Conservation (phyloP, 257 asterid genomes). For the Sherardia arvensis region DNA sequence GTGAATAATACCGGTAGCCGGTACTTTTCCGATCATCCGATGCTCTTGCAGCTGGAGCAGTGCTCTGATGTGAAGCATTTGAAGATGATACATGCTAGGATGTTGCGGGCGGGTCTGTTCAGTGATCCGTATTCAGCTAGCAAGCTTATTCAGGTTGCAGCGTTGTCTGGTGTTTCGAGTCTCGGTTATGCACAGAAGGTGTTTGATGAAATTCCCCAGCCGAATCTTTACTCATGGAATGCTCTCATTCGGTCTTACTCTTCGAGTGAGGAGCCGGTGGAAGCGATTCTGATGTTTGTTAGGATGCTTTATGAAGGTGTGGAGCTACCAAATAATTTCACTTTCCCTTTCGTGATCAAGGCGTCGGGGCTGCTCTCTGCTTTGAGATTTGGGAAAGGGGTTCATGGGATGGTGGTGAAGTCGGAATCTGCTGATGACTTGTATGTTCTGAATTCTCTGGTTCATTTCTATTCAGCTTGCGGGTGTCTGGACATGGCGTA, state of each 20-base stretch:
- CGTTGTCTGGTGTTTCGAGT: slow-evolving; percentile 45
- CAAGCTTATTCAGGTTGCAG: slow-evolving; percentile 50
- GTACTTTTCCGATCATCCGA: slow-evolving; percentile 46
- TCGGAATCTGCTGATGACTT: slow-evolving; percentile 40
- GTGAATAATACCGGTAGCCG: slow-evolving; percentile 41
- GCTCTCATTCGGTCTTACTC: slow-evolving; percentile 62
- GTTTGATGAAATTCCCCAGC: slow-evolving; percentile 73
- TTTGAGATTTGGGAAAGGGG: slow-evolving; percentile 40
- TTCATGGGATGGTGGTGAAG: slow-evolving; percentile 71
- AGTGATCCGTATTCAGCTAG: slow-evolving; percentile 61
- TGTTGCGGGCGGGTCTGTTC: slow-evolving; percentile 64
- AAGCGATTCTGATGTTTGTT: slow-evolving; percentile 29
- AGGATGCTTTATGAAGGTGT: slow-evolving; percentile 31
- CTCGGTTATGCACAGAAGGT: slow-evolving; percentile 53
- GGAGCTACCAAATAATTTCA: slow-evolving; percentile 55
- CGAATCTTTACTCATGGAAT: slow-evolving; percentile 69
- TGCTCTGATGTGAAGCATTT: slow-evolving; percentile 44
- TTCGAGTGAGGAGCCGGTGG: slow-evolving; percentile 30
- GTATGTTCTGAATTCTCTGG: slow-evolving; percentile 51
- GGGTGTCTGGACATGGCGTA: slow-evolving; percentile 46
- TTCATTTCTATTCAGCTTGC: slow-evolving; percentile 59
- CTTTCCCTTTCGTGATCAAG: slow-evolving; percentile 74
- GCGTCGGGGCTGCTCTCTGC: slow-evolving; percentile 50
- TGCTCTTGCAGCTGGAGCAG: slow-evolving; percentile 32
- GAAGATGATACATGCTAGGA: slow-evolving; percentile 63